These are phyloP conservation scores for Croton setiger DNA, from an alignment of 441 rosid genomes.

Conservation along the genomic window DNA sequence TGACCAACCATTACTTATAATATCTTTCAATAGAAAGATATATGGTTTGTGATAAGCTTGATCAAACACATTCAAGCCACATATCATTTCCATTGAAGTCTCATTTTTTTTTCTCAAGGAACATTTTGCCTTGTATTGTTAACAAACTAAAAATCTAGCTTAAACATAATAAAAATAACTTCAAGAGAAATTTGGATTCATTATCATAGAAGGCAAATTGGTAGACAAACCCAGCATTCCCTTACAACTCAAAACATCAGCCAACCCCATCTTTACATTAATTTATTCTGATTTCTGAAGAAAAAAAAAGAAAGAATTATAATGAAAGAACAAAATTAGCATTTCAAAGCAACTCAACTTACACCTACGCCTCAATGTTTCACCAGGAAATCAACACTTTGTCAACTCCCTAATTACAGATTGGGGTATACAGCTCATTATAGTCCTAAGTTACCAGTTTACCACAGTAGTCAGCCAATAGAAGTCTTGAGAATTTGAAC, in stretches of 20 bases:
- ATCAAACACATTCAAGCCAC: neutral
- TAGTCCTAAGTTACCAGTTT: conserved; percentile 27
- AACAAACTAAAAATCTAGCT: neutral
- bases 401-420: conserved; percentile 30
- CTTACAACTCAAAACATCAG: conserved; percentile 19
- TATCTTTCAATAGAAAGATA: neutral
- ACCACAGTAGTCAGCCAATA: conserved; percentile 31
- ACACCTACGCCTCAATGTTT: conserved; percentile 23
- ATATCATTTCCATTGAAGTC: neutral
- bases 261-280: conserved; percentile 25
- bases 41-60: neutral
- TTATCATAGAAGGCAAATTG: conserved; percentile 9
- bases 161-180: neutral
- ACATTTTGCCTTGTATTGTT: neutral
- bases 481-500: conserved; percentile 24
- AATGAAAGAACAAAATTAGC: conserved; percentile 33
- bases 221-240: conserved; percentile 19
- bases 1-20: neutral
- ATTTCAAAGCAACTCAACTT: conserved; percentile 33
- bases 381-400: conserved; percentile 22
- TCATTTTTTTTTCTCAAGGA: neutral
- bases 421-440: conserved; percentile 20
- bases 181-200: conserved; percentile 13
- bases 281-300: conserved; percentile 33
- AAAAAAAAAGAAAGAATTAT: conserved; percentile 23